A percentile compares a stretch with the other conserved stretches of the same genome.
These are phyloP conservation scores for Wickerhamomyces sp. DNA, from an alignment of 1,139 yeast species.

Conservation along the genomic window DNA sequence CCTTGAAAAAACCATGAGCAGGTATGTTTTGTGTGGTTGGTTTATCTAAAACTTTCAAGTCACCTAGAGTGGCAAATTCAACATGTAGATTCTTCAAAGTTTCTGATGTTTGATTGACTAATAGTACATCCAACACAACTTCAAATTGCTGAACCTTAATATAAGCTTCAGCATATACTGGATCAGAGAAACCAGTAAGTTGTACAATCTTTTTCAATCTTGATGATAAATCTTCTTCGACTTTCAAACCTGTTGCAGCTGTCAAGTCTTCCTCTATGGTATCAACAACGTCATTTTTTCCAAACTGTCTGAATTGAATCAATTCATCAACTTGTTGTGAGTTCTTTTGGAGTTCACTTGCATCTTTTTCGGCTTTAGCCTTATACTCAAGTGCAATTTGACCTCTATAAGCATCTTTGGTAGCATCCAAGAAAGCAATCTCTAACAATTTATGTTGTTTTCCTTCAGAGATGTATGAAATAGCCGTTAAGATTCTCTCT, in stretches of 20 bases:
- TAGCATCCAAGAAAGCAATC: conserved; percentile 79
- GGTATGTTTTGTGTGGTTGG: conserved; percentile 93
- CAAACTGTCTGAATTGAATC: conserved; percentile 78
- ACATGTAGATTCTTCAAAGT: conserved; percentile 90
- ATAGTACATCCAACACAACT: conserved; percentile 86
- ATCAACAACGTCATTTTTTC: conserved; percentile 39
- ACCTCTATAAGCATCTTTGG: conserved; percentile 73
- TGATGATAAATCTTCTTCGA: conserved; percentile 62
- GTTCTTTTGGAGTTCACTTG: conserved; percentile 57
- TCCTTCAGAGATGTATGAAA: conserved; percentile 41
- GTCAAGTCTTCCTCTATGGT: conserved; percentile 44
- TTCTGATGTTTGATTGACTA: conserved; percentile 90
- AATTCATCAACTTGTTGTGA: conserved; percentile 84
- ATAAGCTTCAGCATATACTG: conserved; percentile 96
- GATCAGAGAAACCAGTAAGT: conserved; percentile 95
- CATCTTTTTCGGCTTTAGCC: conserved; percentile 52
- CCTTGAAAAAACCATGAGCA: conserved; percentile 91
- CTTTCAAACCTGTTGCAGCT: conserved; percentile 42
- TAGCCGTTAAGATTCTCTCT: conserved; percentile 83
- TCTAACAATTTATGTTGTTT: conserved; percentile 45
- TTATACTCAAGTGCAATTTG: conserved; percentile 54
- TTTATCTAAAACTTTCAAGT: conserved; percentile 87
- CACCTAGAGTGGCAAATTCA: conserved; percentile 96
- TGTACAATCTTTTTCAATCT: conserved; percentile 86
- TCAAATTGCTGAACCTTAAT: conserved; percentile 95